Percentiles rank a stretch among this genome's conserved stretches.
These are phyloP conservation scores for Elaeagnus macrophylla DNA, from an alignment of 306 rosid species.

Conservation along the genomic window DNA sequence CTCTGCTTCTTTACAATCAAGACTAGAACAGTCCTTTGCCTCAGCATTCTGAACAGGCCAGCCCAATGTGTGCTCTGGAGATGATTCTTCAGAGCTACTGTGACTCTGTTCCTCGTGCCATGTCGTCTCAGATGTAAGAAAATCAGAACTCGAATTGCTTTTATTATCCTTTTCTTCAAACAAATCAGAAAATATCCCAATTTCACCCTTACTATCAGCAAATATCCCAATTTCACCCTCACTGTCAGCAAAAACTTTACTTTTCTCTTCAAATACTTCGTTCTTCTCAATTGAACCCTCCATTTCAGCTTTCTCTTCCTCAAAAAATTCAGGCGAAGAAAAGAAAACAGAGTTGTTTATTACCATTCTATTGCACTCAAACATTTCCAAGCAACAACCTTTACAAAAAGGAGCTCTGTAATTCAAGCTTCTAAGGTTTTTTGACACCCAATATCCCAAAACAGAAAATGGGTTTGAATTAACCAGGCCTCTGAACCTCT, in stretches of 20 bases:
- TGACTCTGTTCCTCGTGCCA: constrained; percentile 69
- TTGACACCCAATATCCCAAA: constrained; percentile 48
- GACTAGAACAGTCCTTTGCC: constrained; percentile 28
- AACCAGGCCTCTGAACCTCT: constrained; percentile 21
- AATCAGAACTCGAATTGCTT: constrained; percentile 71
- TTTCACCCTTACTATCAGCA: constrained; percentile 26
- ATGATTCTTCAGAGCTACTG: constrained; percentile 64
- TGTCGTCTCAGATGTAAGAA: constrained; percentile 64
- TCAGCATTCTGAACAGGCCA: constrained; percentile 48
- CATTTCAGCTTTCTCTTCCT: constrained; percentile 33
- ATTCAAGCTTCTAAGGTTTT: constrained; percentile 35
- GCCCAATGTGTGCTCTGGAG: constrained; percentile 52
- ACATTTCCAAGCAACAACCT: constrained; percentile 43
- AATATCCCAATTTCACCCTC: constrained; percentile 30
- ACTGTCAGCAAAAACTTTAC: constrained; percentile 17
- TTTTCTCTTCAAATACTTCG: constrained; percentile 21
- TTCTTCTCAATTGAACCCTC: constrained; percentile 39
- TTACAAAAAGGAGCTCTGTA: constrained; percentile 34
- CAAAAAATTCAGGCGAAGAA: constrained; percentile 29
- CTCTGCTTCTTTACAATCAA: constrained; percentile 22
- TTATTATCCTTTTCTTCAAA: constrained; percentile 52
- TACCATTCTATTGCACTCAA: constrained; percentile 42
- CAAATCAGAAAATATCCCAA: constrained; percentile 35
- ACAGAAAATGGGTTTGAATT: constrained; percentile 37
- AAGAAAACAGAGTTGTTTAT: constrained; percentile 39